Base-by-base conservation (phyloP, 441 rosid species). In the Eruca vesicaria region DNA sequence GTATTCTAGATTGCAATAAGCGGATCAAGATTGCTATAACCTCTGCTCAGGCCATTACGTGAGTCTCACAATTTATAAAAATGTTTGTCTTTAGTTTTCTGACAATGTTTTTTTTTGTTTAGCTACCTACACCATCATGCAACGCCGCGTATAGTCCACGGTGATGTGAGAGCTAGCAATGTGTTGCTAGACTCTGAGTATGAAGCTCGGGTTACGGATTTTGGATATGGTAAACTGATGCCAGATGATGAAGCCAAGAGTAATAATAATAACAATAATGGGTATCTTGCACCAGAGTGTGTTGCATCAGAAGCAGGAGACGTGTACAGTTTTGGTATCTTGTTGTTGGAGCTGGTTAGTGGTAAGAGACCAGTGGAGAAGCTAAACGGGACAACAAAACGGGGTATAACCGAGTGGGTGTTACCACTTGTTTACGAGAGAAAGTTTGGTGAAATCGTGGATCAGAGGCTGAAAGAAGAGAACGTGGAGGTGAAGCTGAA, bases 81-180 rank as follows among this genome's bases (percentile, higher is more conserved):
- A 1, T 3, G 29, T 26, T 71, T 21, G 32, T 3, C n/a, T 35
- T 48, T 48, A 50, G 2, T 18, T 18, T 50, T 19, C 14, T 52
- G 57, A 52, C 14, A 9, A 38, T 19, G 48, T 52, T 52, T 18
- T 19, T 16, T 41, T 41, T 41, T 58, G 52, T 82, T 9, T 83
- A 96, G 99, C 28, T 96, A 93, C 82, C 93, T 96, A 67, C 99
- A 96, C 83, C 93, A 90, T 81, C 89, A 82, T 59, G 97, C 97
- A 43, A 90, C 87, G 29, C 98, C 97, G 1, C 82, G 78, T 61
- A 80, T 84, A 75, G 86, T 89, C 55, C 94, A 89, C 50, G 86
- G 91, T 38, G 91, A 89, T 71, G 84, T 89, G 48, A 89, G 84
- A 72, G 89, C 90, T 4, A 86, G 88, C 45, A 87, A 87, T 19